These are phyloP conservation scores for Globisporangium alternatum DNA, from an alignment of 352 stramenopile species.

Conservation along the genomic window DNA sequence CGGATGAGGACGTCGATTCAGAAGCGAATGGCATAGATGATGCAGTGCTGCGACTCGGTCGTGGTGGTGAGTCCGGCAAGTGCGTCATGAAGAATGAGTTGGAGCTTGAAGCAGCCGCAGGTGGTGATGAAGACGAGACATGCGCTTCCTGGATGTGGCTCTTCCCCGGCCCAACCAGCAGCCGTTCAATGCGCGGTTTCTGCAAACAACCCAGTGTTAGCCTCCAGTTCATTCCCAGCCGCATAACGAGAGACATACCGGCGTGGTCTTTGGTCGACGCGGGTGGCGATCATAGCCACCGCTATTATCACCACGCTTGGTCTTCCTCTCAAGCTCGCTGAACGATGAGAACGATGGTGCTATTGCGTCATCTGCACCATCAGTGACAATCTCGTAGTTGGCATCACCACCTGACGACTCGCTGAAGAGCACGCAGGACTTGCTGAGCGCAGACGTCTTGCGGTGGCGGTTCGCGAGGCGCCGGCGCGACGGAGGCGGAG, in stretches of 20 bases:
- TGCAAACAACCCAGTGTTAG: constrained; percentile 7
- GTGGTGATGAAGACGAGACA: not conserved
- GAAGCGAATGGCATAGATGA: not conserved
- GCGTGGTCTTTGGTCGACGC: constrained; percentile 35
- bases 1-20: not conserved
- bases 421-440: constrained; percentile 18
- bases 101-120: not conserved
- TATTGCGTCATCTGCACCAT: not conserved
- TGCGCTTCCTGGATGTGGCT: constrained; percentile 14
- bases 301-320: not conserved
- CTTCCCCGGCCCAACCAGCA: constrained; percentile 30
- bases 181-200: constrained; percentile 42
- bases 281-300: constrained; percentile 5
- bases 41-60: not conserved
- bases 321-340: not conserved
- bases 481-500: not conserved
- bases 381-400: not conserved
- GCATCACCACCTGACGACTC: not conserved
- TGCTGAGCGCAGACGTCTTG: constrained; percentile 10
- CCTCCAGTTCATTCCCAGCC: not conserved
- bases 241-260: constrained; percentile 18
- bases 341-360: not conserved
- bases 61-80: constrained; percentile 55
- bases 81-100: constrained; percentile 40
- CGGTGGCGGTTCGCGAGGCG: constrained; percentile 4